A percentile compares a stretch with the other conserved stretches of the same genome.
Conservation (phyloP, 2,329 filamentous ascomycete species). For the Penicillium brasilianum region DNA sequence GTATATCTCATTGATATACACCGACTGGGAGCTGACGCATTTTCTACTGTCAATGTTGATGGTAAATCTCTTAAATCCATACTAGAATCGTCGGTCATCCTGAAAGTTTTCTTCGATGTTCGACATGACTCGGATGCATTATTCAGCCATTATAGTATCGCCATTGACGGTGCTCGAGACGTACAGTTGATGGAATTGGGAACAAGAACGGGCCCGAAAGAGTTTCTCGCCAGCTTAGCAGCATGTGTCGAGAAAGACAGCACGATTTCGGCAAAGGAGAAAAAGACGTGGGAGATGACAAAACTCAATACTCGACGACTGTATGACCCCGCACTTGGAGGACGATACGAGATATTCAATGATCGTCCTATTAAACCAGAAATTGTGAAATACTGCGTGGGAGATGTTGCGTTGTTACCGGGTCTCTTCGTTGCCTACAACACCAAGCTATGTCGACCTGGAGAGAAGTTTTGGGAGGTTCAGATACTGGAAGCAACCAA, state of each 20-base stretch:
- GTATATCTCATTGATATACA: slow-evolving; percentile 3
- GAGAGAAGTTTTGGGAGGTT: slow-evolving; percentile 17
- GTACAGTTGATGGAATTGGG: slow-evolving; percentile 12
- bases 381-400: slow-evolving; percentile 13
- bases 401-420: slow-evolving; percentile 17
- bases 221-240: neutral
- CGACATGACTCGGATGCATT: slow-evolving; percentile 13
- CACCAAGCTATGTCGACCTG: slow-evolving; percentile 3
- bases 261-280: slow-evolving; percentile 1
- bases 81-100: slow-evolving; percentile 6
- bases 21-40: slow-evolving; percentile 1
- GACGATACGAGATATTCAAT: slow-evolving; percentile 18
- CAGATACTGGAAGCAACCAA: slow-evolving; percentile 24
- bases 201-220: neutral
- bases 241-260: slow-evolving; percentile 7
- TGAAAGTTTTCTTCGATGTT: slow-evolving; percentile 15
- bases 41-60: slow-evolving; percentile 2
- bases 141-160: slow-evolving; percentile 5
- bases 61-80: slow-evolving; percentile 8
- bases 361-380: slow-evolving; percentile 12
- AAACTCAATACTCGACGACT: slow-evolving; percentile 3
- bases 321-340: slow-evolving; percentile 6
- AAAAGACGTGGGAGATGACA: slow-evolving; percentile 6
- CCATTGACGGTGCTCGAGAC: slow-evolving; percentile 9
- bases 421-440: neutral